Conservation (phyloP, 495 filamentous ascomycete genomes). For the Trichoderma orchidacearum region DNA sequence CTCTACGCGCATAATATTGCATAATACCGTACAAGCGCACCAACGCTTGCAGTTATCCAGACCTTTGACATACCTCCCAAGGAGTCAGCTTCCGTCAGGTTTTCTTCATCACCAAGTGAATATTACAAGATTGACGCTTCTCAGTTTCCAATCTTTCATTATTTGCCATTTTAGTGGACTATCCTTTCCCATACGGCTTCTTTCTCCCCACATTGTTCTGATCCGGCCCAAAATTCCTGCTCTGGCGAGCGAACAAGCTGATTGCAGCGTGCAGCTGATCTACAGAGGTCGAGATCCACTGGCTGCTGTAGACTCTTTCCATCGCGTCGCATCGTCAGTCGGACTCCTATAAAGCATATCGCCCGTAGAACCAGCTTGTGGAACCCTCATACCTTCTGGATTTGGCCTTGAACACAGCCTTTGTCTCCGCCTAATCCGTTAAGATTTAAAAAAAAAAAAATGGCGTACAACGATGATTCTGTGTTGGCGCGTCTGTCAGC, state of each 20-base stretch:
- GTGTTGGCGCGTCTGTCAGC: slow-evolving; percentile 87
- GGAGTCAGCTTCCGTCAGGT: neutral
- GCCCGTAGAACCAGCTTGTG: neutral
- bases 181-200: neutral
- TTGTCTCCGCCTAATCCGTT: neutral
- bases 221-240: neutral
- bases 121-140: too few relatives aligned
- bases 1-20: neutral
- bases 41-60: neutral
- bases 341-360: neutral
- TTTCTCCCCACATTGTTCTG: neutral
- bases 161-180: too few relatives aligned
- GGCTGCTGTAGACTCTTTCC: neutral
- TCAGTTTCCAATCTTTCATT: too few relatives aligned
- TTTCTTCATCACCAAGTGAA: too few relatives aligned
- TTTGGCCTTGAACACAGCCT: neutral
- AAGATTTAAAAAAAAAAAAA: slow-evolving; percentile 25
- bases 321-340: neutral
- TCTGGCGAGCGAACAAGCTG: neutral
- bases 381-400: neutral
- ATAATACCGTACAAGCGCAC: neutral
- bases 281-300: neutral
- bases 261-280: neutral
- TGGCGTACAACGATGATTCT: slow-evolving; percentile 91
- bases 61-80: neutral